Evolutionary conservation across 1,284 basidiomycete genomes (phyloP).

Genomic region (Apiotrichum laibachii): DNA sequence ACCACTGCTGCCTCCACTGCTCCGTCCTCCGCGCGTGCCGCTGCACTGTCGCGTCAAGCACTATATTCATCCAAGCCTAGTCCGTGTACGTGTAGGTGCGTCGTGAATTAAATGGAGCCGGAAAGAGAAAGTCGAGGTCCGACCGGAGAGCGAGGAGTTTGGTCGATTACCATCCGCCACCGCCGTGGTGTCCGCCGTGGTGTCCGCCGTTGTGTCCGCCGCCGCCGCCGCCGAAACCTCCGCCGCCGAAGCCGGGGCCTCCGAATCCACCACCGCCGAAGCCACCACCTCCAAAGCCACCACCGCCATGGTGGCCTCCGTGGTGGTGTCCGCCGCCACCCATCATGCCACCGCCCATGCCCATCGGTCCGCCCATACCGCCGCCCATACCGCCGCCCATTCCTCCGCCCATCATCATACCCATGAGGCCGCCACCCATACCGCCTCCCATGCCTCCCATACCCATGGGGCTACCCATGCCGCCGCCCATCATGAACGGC

Average conservation of each 20-base stretch:
- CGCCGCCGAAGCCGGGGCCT: conserved; percentile 1
- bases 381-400: conserved; percentile 13
- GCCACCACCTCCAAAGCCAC: conserved; percentile 4
- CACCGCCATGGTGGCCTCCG: not conserved
- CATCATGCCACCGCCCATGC: conserved; percentile 8
- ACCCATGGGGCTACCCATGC: not conserved
- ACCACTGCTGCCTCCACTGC: no score
- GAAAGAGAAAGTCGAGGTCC: no score
- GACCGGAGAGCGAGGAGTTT: no score
- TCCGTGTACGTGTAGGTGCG: no score
- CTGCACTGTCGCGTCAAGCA: no score
- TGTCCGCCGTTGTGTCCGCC: not conserved
- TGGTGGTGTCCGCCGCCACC: not conserved
- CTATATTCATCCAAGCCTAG: no score
- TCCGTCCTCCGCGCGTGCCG: no score
- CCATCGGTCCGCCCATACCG: conserved; percentile 9
- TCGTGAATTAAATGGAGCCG: no score
- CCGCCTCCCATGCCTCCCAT: conserved; percentile 9
- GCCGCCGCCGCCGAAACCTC: not conserved
- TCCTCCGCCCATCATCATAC: conserved; percentile 11
- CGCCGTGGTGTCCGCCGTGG: not conserved
- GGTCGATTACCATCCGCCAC: conserved; percentile 2
- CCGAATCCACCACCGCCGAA: conserved; percentile 3
- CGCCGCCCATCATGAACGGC: not conserved
- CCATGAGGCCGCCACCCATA: conserved; percentile 12